A percentile compares a stretch with the other conserved stretches of the same genome.
These are phyloP conservation scores for Pleurotus cornucopiae DNA, from an alignment of 768 basidiomycete genomes.

Conservation along the genomic window DNA sequence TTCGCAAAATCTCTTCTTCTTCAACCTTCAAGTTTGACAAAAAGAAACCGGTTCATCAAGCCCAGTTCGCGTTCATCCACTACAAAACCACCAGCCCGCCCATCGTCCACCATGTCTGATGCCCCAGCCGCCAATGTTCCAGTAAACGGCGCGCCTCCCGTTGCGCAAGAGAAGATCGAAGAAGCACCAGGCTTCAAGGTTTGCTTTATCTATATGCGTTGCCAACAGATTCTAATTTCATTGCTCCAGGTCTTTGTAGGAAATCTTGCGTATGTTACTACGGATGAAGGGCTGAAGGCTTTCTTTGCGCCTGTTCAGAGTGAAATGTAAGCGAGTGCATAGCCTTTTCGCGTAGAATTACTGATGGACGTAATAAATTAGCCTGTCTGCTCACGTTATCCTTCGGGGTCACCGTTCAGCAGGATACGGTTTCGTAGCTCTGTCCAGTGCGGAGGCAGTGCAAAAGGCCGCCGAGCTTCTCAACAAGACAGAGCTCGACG, in stretches of 20 bases:
- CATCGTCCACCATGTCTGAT: slow-evolving; percentile 76
- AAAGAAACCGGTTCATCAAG: slow-evolving; percentile 83
- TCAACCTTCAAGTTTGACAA: slow-evolving; percentile 82
- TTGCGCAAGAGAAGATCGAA: slow-evolving; percentile 61
- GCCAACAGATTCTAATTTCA: slow-evolving; percentile 6
- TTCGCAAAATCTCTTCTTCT: slow-evolving; percentile 40
- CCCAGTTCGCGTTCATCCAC: slow-evolving; percentile 51
- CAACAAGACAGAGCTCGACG: slow-evolving; percentile 86
- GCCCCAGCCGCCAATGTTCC: slow-evolving; percentile 83
- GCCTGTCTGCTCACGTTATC: slow-evolving; percentile 83
- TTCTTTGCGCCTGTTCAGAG: slow-evolving; percentile 85
- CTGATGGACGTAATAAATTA: slow-evolving; percentile 25
- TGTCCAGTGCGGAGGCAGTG: slow-evolving; percentile 76
- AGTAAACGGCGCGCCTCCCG: slow-evolving; percentile 81
- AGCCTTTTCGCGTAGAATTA: slow-evolving; percentile 25
- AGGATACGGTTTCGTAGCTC: slow-evolving; percentile 91
- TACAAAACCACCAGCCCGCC: slow-evolving; percentile 48
- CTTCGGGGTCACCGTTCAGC: slow-evolving; percentile 80
- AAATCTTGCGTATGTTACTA: slow-evolving; percentile 92
- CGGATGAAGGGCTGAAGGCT: slow-evolving; percentile 91
- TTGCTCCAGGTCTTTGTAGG: slow-evolving; percentile 80
- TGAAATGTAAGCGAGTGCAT: slow-evolving; percentile 73
- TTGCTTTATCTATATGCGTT: slow-evolving; percentile 14
- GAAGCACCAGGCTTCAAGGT: slow-evolving; percentile 83
- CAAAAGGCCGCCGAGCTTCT: slow-evolving; percentile 82